Conservation (phyloP, 441 rosid genomes). For the Gossypium schwendimanii region DNA sequence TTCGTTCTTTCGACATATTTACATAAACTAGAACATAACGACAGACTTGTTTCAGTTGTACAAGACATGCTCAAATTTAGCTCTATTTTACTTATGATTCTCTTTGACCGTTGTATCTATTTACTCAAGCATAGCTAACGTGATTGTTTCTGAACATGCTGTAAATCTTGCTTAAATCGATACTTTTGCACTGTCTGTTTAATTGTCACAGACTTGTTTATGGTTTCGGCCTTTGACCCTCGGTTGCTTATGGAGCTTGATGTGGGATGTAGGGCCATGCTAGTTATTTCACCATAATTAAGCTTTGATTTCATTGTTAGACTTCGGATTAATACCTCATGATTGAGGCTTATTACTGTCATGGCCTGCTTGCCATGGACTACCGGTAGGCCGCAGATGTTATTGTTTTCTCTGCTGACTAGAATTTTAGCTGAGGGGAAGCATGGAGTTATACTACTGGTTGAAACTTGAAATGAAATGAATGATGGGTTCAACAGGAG, state of each 20-base stretch:
- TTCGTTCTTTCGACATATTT: neutral
- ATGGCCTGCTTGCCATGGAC: neutral
- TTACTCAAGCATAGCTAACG: neutral
- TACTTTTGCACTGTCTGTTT: neutral
- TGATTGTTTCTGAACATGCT: neutral
- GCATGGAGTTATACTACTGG: neutral
- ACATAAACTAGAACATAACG: neutral
- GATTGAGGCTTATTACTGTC: neutral
- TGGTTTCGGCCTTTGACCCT: neutral
- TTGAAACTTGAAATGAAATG: neutral
- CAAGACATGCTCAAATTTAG: neutral
- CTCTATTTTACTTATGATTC: neutral
- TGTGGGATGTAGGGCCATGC: constrained; percentile 1
- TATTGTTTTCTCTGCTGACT: neutral
- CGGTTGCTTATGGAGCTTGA: neutral
- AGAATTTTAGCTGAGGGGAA: neutral
- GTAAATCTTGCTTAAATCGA: neutral
- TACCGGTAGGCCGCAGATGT: neutral
- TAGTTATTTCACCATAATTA: constrained; percentile 12
- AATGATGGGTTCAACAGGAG: neutral
- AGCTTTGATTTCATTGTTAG: neutral
- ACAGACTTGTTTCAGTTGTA: neutral
- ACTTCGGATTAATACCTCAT: neutral
- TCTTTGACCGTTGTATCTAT: neutral
- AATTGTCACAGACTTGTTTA: neutral